Evolutionary conservation across 371 early-diverging fungal genomes (phyloP), one percentile per base, ranked within the genome.

Genomic region (Sporodiniella umbellata): DNA sequence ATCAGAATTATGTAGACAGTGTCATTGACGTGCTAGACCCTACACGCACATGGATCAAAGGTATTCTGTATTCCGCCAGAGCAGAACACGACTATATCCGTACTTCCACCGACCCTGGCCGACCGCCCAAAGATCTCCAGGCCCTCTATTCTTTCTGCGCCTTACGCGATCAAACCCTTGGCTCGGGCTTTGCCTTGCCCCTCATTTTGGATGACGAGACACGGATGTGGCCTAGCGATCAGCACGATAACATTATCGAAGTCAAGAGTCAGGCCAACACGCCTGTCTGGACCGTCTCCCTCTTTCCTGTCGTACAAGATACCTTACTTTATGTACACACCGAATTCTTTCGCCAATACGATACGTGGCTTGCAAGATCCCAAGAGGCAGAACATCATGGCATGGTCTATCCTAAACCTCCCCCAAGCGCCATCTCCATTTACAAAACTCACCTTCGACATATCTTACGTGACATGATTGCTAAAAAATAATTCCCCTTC

Each of bases 221-320:
- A 7, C 70, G 73, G 8, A 86, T 87, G 85, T 90, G 91, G 91
- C 87, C 87, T 6, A 24, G 58, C 10, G 86, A 87, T 11, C 91
- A 90, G 49, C 88, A 85, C 37, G 88, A 87, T 48, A 86, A 87
- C 53, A 85, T 90, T 45, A 86, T 90, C 51, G 87, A 86, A 42
- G 87, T 90, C 40, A 79, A 78, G 46, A 76, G 81, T 26, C 78
- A 72, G 45, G 52, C 52, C 15, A 69, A 70, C 22, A 65, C 75
- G 0, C 51, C 64, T 4, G 78, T 84, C 4, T 89, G 90, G 90
- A 81, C 81, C 38, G 90, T 89, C 6, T 70, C 79, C 17, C 53
- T 89, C 33, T 85, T 83, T 48, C 86, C 88, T 3, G 77, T 81
- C 43, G 83, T 87, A 1, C 81, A 82, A 43, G 68, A 81, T 25